These are phyloP conservation scores for Bothriochloa decipiens DNA, from an alignment of 176 grass and related monocot species.

Conservation along the genomic window DNA sequence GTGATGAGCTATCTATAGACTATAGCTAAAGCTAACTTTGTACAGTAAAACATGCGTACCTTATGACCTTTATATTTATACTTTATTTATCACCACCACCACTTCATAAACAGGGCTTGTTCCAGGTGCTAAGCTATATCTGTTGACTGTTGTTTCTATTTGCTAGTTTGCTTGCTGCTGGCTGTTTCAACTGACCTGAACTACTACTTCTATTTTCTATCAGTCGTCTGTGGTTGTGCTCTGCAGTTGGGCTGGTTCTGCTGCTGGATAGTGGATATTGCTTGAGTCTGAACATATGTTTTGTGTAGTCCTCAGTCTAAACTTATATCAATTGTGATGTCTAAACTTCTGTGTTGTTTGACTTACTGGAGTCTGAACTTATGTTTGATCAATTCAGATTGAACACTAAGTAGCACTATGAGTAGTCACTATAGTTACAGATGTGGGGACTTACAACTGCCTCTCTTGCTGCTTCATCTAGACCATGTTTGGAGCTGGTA, in stretches of 20 bases:
- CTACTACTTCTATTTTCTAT: not conserved
- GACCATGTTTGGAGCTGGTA: no score
- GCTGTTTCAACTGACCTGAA: not conserved
- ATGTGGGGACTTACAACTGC: no score
- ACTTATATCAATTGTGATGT: no score
- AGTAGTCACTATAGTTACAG: no score
- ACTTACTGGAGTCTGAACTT: no score
- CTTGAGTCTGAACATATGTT: not conserved
- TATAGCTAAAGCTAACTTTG: not conserved
- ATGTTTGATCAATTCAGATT: no score
- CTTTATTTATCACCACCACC: not conserved
- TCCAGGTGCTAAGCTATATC: not conserved
- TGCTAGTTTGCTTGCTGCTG: constrained; percentile 1
- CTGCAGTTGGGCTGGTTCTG: not conserved
- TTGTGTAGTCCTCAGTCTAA: not conserved
- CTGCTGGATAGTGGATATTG: not conserved
- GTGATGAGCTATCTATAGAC: not conserved
- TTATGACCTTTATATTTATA: not conserved
- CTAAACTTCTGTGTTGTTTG: not conserved
- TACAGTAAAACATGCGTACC: not conserved
- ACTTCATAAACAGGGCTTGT: not conserved
- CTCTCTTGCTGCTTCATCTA: no score
- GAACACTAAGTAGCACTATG: no score
- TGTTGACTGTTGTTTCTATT: not conserved
- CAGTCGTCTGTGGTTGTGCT: not conserved